phyloP scores from a whole-genome alignment of 805 yeast species.

The Kodamaea fukazawae region DNA sequence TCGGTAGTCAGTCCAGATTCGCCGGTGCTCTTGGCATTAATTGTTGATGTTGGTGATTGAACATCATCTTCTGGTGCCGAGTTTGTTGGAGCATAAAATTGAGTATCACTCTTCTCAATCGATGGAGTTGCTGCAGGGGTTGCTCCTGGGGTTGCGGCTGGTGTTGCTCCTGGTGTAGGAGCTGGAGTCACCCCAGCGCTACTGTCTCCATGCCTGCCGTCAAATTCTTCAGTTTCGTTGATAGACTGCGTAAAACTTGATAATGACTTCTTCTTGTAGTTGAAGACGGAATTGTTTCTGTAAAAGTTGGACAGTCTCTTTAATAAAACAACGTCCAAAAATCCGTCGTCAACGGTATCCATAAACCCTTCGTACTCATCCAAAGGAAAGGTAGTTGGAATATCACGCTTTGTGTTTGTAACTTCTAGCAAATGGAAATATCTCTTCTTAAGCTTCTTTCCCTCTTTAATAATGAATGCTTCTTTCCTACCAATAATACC shows the following conservation, averaged over 20 bases:
- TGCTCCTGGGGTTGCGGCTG: too few species aligned
- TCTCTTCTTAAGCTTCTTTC: slow-evolving; percentile 33
- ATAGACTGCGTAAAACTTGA: slow-evolving; percentile 1
- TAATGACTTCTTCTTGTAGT: slow-evolving; percentile 17
- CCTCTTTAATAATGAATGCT: slow-evolving; percentile 42
- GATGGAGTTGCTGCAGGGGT: too few species aligned
- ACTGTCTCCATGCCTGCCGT: slow-evolving; percentile 5
- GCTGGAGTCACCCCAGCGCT: neutral
- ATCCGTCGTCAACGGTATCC: slow-evolving; percentile 64
- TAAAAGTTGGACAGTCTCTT: slow-evolving; percentile 42
- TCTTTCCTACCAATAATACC: slow-evolving; percentile 71
- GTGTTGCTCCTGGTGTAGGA: neutral
- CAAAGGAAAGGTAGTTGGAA: slow-evolving; percentile 36
- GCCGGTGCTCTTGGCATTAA: too few species aligned
- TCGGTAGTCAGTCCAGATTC: too few species aligned
- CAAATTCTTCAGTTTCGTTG: slow-evolving; percentile 1
- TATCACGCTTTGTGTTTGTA: slow-evolving; percentile 22
- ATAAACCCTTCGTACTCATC: slow-evolving; percentile 54
- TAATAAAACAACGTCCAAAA: slow-evolving; percentile 52
- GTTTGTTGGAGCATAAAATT: too few species aligned
- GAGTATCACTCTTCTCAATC: too few species aligned
- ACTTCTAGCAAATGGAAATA: slow-evolving; percentile 24
- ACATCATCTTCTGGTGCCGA: too few species aligned
- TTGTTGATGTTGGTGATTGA: too few species aligned
- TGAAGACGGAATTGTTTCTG: slow-evolving; percentile 20